phyloP scores from a whole-genome alignment of 306 rosid species.

The Glycine tomentella region DNA sequence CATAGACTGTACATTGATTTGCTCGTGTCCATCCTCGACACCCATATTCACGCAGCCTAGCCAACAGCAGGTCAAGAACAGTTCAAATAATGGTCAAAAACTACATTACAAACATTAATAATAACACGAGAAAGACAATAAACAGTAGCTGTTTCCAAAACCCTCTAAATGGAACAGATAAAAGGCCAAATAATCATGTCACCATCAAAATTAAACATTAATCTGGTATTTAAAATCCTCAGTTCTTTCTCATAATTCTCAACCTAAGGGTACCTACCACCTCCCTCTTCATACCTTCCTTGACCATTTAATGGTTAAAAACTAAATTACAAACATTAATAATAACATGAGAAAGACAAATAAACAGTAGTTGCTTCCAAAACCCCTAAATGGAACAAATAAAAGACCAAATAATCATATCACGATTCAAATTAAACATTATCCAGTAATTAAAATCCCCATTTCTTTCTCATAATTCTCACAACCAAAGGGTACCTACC shows the following conservation, averaged over 20 bases:
- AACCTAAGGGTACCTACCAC: not conserved
- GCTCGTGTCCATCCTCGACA: constrained; percentile 57
- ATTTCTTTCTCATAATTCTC: no score
- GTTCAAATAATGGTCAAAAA: constrained; percentile 32
- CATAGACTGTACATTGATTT: constrained; percentile 45
- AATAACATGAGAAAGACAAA: no score
- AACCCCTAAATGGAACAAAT: no score
- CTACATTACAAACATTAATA: constrained; percentile 17
- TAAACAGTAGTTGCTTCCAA: no score
- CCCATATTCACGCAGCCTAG: constrained; percentile 53
- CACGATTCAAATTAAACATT: no score
- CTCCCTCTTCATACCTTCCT: constrained; percentile 18
- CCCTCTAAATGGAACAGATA: constrained; percentile 19
- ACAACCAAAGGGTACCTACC: no score
- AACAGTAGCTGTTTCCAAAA: constrained; percentile 23
- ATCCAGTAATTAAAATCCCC: no score
- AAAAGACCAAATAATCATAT: no score
- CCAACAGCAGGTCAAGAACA: constrained; percentile 45
- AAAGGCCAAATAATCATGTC: not conserved
- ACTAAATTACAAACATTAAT: no score
- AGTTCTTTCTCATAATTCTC: constrained; percentile 17
- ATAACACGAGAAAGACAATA: constrained; percentile 22
- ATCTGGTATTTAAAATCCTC: not conserved
- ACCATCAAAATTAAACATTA: not conserved
- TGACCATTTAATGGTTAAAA: not conserved